Percentiles rank a stretch among this genome's conserved stretches.
Evolutionary conservation across 257 asterid species (phyloP).

Genomic region (Marsdenia floribunda): DNA sequence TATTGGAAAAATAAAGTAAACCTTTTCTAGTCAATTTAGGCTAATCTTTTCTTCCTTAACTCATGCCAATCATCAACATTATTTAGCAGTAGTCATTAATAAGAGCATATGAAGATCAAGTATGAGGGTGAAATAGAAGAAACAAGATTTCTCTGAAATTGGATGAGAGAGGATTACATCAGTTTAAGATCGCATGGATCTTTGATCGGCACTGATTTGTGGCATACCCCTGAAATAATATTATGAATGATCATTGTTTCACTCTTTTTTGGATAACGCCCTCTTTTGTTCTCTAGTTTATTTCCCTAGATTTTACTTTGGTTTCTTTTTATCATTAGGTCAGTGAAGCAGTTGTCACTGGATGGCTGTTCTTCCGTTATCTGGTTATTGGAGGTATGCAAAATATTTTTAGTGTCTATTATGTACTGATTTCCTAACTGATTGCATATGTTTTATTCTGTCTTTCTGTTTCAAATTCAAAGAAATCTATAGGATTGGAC

Average conservation of each 20-base stretch:
- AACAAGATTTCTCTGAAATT: background rate
- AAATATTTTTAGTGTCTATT: conserved; percentile 2
- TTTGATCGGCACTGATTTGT: background rate
- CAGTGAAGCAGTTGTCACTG: conserved; percentile 89
- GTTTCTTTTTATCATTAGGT: conserved; percentile 49
- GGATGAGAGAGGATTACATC: background rate
- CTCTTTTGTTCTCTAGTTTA: conserved; percentile 1
- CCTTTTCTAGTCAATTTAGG: background rate
- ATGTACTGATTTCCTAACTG: background rate
- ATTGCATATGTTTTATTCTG: background rate
- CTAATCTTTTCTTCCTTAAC: background rate
- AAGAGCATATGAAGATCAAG: background rate
- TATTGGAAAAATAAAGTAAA: background rate
- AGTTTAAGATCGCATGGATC: background rate
- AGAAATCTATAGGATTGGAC: background rate
- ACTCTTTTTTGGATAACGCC: background rate
- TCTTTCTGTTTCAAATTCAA: background rate
- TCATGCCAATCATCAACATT: background rate
- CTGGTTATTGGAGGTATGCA: conserved; percentile 90
- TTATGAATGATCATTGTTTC: background rate
- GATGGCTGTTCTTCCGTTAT: conserved; percentile 98
- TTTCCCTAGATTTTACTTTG: background rate
- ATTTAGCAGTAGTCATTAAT: background rate
- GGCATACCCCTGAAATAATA: background rate
- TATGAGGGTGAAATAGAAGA: background rate